Percentiles rank a stretch among this genome's conserved stretches.
These are phyloP conservation scores for Leccinellum albellum DNA, from an alignment of 768 basidiomycete species.

Conservation along the genomic window DNA sequence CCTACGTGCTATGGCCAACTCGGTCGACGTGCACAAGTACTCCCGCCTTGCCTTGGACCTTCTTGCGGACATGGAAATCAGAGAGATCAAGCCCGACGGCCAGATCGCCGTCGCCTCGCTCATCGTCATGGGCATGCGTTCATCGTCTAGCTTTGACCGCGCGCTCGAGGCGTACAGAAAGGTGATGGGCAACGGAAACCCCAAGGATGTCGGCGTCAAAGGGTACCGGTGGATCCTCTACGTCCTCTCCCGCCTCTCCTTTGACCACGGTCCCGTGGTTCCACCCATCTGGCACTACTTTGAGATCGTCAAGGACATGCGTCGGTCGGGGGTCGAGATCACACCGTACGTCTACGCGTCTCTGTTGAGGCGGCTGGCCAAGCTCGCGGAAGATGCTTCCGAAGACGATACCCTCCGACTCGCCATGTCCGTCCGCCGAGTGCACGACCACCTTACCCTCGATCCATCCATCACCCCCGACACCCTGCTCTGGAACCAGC, in stretches of 20 bases:
- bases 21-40: slow-evolving; percentile 47
- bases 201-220: slow-evolving; percentile 44
- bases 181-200: slow-evolving; percentile 28
- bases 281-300: slow-evolving; percentile 58
- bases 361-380: slow-evolving; percentile 54
- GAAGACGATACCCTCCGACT: slow-evolving; percentile 32
- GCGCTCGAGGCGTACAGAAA: slow-evolving; percentile 61
- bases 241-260: slow-evolving; percentile 57
- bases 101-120: slow-evolving; percentile 46
- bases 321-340: slow-evolving; percentile 52
- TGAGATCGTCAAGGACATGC: slow-evolving; percentile 80
- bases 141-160: slow-evolving; percentile 48
- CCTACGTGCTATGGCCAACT: slow-evolving; percentile 43
- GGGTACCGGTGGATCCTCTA: slow-evolving; percentile 64
- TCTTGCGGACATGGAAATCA: slow-evolving; percentile 61
- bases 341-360: slow-evolving; percentile 63
- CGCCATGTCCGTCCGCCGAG: slow-evolving; percentile 50
- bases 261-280: slow-evolving; percentile 37
- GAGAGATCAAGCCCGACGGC: slow-evolving; percentile 43
- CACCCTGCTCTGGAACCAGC: slow-evolving; percentile 66
- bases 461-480: slow-evolving; percentile 77
- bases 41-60: slow-evolving; percentile 46
- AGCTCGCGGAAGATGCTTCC: slow-evolving; percentile 35
- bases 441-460: slow-evolving; percentile 75
- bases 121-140: slow-evolving; percentile 65